Conservation (phyloP, 495 filamentous ascomycete genomes). For the Xylaria flabelliformis region DNA sequence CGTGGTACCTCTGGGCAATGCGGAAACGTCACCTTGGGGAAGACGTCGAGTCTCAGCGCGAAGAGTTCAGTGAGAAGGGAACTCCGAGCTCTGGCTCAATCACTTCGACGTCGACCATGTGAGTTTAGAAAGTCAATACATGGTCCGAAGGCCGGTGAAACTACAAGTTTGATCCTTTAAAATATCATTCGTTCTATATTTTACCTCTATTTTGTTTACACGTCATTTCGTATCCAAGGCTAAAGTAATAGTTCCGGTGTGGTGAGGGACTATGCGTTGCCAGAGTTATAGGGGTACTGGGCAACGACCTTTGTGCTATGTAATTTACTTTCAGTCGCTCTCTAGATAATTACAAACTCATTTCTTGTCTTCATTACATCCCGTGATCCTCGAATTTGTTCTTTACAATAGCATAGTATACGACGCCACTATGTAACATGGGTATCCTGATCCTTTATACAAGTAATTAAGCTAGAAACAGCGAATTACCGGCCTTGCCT, state of each 20-base stretch:
- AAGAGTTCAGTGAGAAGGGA: neutral
- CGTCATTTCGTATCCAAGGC: neutral
- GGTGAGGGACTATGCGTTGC: neutral
- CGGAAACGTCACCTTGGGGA: neutral
- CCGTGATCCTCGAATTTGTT: no score
- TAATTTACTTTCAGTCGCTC: neutral
- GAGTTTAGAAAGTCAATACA: neutral
- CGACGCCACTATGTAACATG: neutral
- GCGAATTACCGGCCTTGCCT: neutral
- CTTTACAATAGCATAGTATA: neutral
- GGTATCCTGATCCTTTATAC: neutral
- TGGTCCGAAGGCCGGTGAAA: neutral
- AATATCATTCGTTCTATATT: neutral
- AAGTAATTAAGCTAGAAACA: neutral
- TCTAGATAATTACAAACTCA: neutral
- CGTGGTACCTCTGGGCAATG: conserved; percentile 8
- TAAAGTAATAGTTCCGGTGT: neutral
- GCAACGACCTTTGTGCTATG: neutral
- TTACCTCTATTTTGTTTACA: neutral
- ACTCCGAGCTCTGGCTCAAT: neutral
- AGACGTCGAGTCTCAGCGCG: neutral
- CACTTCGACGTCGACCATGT: neutral
- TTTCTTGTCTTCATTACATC: neutral
- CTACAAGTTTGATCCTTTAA: neutral
- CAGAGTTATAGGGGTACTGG: neutral